A percentile compares a stretch with the other conserved stretches of the same genome.
Conservation (phyloP, 331 rosid genomes). For the Acacia pycnantha region DNA sequence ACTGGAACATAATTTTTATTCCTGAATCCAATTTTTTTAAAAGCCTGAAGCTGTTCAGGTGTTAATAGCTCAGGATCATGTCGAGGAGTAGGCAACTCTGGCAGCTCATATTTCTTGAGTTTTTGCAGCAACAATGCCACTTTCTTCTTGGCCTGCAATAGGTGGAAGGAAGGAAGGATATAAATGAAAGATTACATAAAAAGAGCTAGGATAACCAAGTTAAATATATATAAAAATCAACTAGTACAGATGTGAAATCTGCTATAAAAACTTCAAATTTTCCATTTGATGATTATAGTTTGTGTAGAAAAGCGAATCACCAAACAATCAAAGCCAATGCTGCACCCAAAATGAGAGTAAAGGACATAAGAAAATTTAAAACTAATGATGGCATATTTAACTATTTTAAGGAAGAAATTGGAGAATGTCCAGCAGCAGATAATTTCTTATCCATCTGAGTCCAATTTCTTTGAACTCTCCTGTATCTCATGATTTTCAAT, state of each 20-base stretch:
- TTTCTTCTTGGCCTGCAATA: conserved; percentile 91
- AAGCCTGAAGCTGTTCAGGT: conserved; percentile 89
- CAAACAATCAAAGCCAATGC: conserved; percentile 10
- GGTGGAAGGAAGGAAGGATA: conserved; percentile 24
- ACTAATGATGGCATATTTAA: conserved; percentile 1
- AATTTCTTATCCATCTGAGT: not conserved
- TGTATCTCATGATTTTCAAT: not conserved
- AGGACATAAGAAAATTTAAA: not conserved
- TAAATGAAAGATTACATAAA: conserved; percentile 18
- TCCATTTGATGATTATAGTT: conserved; percentile 7
- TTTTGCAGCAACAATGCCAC: conserved; percentile 89
- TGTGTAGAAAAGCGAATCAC: conserved; percentile 4
- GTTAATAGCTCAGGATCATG: conserved; percentile 95
- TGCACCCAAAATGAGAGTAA: not conserved
- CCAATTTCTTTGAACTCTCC: not conserved
- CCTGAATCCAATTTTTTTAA: conserved; percentile 82
- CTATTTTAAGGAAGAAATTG: not conserved
- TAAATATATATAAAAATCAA: not conserved
- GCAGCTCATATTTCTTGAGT: conserved; percentile 91
- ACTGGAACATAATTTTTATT: conserved; percentile 95
- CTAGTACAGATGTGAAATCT: conserved; percentile 13
- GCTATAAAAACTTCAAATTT: not conserved
- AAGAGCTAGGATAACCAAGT: not conserved
- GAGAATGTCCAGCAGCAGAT: not conserved
- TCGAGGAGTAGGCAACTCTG: conserved; percentile 84